These are phyloP conservation scores for Tuber magnatum DNA, from an alignment of 495 filamentous ascomycete genomes.

Conservation along the genomic window DNA sequence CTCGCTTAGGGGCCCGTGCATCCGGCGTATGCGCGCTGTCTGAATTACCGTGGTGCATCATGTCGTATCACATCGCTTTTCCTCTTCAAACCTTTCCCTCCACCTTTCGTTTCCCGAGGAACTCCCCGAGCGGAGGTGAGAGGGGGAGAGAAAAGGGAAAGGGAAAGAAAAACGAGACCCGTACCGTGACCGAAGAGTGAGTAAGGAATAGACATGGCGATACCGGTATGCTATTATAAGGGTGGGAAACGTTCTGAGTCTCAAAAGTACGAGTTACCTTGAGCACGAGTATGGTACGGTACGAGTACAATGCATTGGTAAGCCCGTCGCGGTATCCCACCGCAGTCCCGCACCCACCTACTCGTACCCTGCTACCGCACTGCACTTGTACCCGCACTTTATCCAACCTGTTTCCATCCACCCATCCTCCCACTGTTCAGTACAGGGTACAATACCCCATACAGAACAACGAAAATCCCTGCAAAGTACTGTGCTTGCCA, in stretches of 20 bases:
- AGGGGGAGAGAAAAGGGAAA: neutral
- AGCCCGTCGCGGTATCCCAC: neutral
- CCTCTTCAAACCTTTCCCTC: neutral
- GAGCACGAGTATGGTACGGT: too few species aligned
- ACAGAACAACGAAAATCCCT: neutral
- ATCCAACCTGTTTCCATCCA: neutral
- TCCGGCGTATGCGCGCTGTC: neutral
- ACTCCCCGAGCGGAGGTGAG: too few species aligned
- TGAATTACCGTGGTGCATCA: neutral
- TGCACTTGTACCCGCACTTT: neutral
- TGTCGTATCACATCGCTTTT: constrained; percentile 2
- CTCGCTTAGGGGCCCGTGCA: neutral
- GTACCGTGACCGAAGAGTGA: neutral
- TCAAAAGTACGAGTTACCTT: neutral
- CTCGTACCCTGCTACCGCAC: neutral
- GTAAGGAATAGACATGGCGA: neutral
- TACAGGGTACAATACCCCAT: neutral
- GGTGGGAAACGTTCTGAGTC: neutral
- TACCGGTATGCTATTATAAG: too few species aligned
- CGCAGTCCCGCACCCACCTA: neutral
- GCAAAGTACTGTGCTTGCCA: neutral
- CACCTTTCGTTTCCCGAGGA: neutral
- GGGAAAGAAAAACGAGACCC: neutral
- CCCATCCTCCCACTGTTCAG: neutral
- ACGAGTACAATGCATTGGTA: neutral